A percentile compares a stretch with the other conserved stretches of the same genome.
phyloP scores from a whole-genome alignment of 306 rosid species.

The Leucaena leucocephala region DNA sequence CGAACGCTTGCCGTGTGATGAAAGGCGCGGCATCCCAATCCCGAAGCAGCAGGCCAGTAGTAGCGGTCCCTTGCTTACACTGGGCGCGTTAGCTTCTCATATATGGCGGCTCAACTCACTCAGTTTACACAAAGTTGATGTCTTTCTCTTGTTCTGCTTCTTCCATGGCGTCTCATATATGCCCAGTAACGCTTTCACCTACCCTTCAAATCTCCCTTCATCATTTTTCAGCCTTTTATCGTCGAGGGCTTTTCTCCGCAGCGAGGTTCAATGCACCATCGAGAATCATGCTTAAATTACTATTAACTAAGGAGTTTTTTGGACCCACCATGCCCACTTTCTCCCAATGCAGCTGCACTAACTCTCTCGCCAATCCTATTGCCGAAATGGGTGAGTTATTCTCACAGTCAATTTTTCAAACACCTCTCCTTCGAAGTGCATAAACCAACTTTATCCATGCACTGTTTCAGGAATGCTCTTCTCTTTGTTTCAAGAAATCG shows the following conservation, averaged over 20 bases:
- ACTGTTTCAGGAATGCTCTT: constrained; percentile 47
- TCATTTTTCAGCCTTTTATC: constrained; percentile 27
- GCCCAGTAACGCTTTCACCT: constrained; percentile 20
- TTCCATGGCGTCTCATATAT: constrained; percentile 18
- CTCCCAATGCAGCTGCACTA: constrained; percentile 38
- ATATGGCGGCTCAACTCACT: constrained; percentile 46
- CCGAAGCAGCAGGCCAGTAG: neutral
- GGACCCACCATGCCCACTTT: constrained; percentile 30
- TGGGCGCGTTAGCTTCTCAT: neutral
- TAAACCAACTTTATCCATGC: neutral
- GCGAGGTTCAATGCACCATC: constrained; percentile 9
- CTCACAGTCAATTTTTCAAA: constrained; percentile 53
- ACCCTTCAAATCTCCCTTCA: constrained; percentile 12
- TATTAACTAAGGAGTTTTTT: constrained; percentile 12
- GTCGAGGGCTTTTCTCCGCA: constrained; percentile 18
- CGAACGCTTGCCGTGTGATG: neutral
- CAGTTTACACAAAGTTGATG: constrained; percentile 24
- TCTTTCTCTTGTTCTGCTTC: constrained; percentile 29
- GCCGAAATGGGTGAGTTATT: constrained; percentile 46
- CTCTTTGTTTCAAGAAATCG: constrained; percentile 58
- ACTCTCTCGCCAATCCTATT: constrained; percentile 1
- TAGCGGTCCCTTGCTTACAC: neutral
- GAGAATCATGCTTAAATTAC: constrained; percentile 23
- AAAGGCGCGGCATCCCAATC: neutral
- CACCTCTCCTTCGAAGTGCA: constrained; percentile 25